Evolutionary conservation across 2,329 filamentous ascomycete genomes (phyloP).

Genomic region (Emergomyces africanus): DNA sequence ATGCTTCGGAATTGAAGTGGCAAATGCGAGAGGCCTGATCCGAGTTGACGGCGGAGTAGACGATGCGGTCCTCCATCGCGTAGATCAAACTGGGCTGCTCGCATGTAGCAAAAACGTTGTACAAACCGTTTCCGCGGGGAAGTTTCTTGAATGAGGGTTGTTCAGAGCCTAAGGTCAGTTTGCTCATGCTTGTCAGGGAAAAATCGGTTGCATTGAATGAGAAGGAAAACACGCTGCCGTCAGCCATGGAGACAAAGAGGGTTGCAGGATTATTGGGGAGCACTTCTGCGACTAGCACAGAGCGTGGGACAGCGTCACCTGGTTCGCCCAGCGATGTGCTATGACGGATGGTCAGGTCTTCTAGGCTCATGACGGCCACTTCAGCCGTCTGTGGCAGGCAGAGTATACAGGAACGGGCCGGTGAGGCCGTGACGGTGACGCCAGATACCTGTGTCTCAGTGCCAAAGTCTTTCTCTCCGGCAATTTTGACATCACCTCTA

Average conservation of each 20-base stretch:
- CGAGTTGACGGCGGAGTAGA: conserved; percentile 88
- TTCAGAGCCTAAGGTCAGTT: conserved; percentile 71
- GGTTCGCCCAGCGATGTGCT: conserved; percentile 52
- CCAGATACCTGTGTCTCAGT: conserved; percentile 71
- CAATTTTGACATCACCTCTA: conserved; percentile 41
- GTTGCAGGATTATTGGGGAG: conserved; percentile 56
- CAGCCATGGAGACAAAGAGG: conserved; percentile 79
- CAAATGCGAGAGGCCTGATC: conserved; percentile 73
- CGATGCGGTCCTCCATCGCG: conserved; percentile 69
- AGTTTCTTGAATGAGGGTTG: conserved; percentile 71
- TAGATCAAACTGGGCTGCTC: conserved; percentile 94
- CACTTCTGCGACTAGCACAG: conserved; percentile 66
- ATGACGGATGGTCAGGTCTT: conserved; percentile 52
- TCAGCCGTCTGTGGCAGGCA: conserved; percentile 81
- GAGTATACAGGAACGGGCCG: conserved; percentile 57
- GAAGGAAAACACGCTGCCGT: conserved; percentile 82
- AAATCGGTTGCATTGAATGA: conserved; percentile 51
- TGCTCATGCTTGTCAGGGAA: conserved; percentile 59
- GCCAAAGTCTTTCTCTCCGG: conserved; percentile 48
- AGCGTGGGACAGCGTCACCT: conserved; percentile 66
- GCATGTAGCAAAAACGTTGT: conserved; percentile 81
- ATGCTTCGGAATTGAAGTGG: conserved; percentile 68
- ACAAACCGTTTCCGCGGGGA: conserved; percentile 52
- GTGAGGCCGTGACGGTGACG: conserved; percentile 56
- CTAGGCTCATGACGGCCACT: conserved; percentile 59